Conservation (phyloP, 2,329 filamentous ascomycete genomes). For the Polychaeton citri region DNA sequence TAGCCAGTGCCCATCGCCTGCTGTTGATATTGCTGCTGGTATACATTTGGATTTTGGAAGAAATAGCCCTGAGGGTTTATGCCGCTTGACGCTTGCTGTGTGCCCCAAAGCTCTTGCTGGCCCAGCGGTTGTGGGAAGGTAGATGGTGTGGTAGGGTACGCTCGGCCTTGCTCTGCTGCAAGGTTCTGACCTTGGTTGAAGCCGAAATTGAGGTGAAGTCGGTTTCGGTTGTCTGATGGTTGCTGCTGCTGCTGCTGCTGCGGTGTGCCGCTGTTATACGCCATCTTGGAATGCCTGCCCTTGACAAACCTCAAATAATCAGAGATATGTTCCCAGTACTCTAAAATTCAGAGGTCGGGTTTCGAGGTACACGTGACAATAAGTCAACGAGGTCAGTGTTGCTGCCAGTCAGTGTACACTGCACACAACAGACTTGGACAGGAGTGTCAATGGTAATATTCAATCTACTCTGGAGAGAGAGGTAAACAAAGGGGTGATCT, state of each 20-base stretch:
- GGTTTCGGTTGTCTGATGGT: conserved; percentile 30
- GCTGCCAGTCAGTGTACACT: no score
- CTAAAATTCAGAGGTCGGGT: no score
- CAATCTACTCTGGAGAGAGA: no score
- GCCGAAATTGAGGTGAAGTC: conserved; percentile 40
- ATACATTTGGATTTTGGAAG: conserved; percentile 34
- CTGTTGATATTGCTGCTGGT: conserved; percentile 24
- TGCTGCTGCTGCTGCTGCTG: conserved; percentile 17
- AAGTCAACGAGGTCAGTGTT: no score
- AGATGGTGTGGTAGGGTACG: conserved; percentile 63
- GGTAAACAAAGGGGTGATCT: no score
- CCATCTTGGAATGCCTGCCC: conserved; percentile 4
- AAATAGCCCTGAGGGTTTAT: conserved; percentile 35
- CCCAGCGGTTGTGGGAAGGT: conserved; percentile 83
- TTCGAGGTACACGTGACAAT: no score
- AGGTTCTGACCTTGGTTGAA: conserved; percentile 31
- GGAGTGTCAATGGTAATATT: no score
- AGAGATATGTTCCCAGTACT: no score
- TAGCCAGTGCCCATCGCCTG: conserved; percentile 38
- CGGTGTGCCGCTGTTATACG: conserved; percentile 4
- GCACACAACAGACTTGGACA: no score
- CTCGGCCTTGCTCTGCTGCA: conserved; percentile 30
- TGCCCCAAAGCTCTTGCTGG: conserved; percentile 48
- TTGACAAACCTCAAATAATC: no score
- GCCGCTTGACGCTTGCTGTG: conserved; percentile 28